Base-by-base conservation (phyloP, 371 early-diverging fungal genomes). In the Haplosporangium sp. region DNA sequence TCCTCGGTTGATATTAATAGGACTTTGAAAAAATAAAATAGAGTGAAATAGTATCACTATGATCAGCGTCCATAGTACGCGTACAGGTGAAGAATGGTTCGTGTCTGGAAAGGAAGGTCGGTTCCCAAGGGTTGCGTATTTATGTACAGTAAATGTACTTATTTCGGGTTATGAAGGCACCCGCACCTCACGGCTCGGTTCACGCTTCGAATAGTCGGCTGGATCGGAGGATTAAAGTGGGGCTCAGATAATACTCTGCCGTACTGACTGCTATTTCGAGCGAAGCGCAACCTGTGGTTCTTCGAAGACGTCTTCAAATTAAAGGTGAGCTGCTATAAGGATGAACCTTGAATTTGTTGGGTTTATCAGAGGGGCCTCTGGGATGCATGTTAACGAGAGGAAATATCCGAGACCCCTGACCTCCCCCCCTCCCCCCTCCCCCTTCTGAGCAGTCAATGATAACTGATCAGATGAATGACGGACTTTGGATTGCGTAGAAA, bases 381-480 rank as follows among this genome's bases (percentile, higher is more conserved):
- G 50, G n/a, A n/a, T 2, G 19, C n/a, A n/a, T n/a, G 50, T 50
- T 50, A 15, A 50, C 44, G 44, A 5, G 9, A 42, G 11, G 44
- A n/a, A 50, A 50, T 4, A 11, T 7, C 50, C 50, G 19, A 50
- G n/a, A 50, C 11, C 50, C 44, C 44, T 27, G 27, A 27, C 27
- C 27, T 27, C 27, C 27, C 27, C 27, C 27, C 27, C 27, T 27
- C 27, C 27, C 27, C 27, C 27, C 27, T 27, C 27, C 27, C 27
- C 27, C 27, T 27, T 45, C 50, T 50, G 19, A 50, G 4, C 7
- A n/a, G 50, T n/a, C n/a, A 50, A 3, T n/a, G 50, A 50, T 50
- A 50, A 50, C 50, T n/a, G 50, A 15, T 50, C 50, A 50, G 50
- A 19, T 50, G 50, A 50, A 50, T 50, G 50, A 50, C 50, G 50